Evolutionary conservation across 2,329 filamentous ascomycete genomes (phyloP), one percentile per base, ranked within the genome.

Genomic region (Penicillium sp.): DNA sequence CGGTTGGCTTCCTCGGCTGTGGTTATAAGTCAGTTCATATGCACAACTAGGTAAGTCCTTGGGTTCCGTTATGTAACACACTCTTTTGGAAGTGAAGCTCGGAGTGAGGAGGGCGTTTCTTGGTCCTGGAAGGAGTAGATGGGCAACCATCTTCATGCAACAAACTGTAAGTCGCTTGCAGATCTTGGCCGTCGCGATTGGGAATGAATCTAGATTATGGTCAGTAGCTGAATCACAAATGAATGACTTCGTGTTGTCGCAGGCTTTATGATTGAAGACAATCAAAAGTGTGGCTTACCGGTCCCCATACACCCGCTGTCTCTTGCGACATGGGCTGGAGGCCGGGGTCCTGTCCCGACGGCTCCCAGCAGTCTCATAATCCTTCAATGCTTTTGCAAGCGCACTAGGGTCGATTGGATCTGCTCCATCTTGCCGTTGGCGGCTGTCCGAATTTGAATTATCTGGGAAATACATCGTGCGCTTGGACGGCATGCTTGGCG

Each of bases 51-150:
- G 18, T 23, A 23, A 23, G 23, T 23, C 23, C 3, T 4, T 37
- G 21, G 10, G 12, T 23, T 51, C 18, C 31, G 46, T 70, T 9
- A 13, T 27, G 6, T 8, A 6, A 73, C 86, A 68, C 79, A 93
- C 91, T 94, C 74, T 86, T 92, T 72, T 99, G 94, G 62, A 96
- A 97, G 72, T 97, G 89, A 59, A 97, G 82, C 73, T 97, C 94
- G 50, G 90, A 90, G 69, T 96, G 89, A 10, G 91, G 90, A 23
- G 88, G 87, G 41, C 92, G 87, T 77, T 89, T 92, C 76, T 90
- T 91, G 56, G 88, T 84, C 70, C 87, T 90, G 4, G 91, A 93
- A 1, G 93, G 91, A 1, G 92, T 96, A 13, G 93, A 89, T 21
- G 94, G 94, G 21, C 93, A 97, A 38, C 89, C 91, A 71, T 96